A percentile compares a stretch with the other conserved stretches of the same genome.
These are phyloP conservation scores for Yamadazyma atlantica DNA, from an alignment of 1,139 yeast genomes.

Conservation along the genomic window DNA sequence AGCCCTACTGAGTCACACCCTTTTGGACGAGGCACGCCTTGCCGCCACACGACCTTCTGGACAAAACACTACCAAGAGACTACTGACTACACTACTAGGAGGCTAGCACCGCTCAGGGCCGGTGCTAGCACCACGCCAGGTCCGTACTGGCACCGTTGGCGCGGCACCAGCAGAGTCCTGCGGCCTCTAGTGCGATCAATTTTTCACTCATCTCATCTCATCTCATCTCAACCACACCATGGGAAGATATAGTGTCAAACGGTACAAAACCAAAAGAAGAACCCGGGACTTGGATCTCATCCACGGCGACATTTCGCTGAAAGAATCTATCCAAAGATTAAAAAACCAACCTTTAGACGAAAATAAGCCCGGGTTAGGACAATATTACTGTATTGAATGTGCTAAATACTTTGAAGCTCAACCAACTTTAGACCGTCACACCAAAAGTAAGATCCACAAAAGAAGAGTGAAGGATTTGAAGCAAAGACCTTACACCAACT, in stretches of 20 bases:
- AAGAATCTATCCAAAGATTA: constrained; percentile 60
- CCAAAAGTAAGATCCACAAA: constrained; percentile 76
- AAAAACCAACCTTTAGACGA: constrained; percentile 87
- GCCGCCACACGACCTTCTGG: no score
- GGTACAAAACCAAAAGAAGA: constrained; percentile 79
- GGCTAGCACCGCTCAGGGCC: no score
- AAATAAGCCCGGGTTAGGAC: constrained; percentile 90
- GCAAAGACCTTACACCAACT: constrained; percentile 78
- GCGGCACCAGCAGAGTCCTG: not conserved
- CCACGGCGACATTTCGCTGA: constrained; percentile 66
- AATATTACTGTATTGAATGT: constrained; percentile 91
- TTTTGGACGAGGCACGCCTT: no score
- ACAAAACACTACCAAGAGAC: no score
- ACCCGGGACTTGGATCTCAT: constrained; percentile 84
- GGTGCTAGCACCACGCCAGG: no score
- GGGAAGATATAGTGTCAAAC: constrained; percentile 83
- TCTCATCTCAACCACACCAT: constrained; percentile 28
- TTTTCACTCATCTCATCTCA: constrained; percentile 10
- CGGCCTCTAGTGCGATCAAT: not conserved
- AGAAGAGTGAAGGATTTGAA: constrained; percentile 77
- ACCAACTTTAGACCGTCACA: constrained; percentile 68
- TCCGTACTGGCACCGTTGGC: no score
- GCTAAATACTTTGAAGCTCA: constrained; percentile 88
- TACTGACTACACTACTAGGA: no score
- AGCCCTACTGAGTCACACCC: no score